Base-by-base conservation (phyloP, 2,329 filamentous ascomycete genomes). In the Niveomyces coronatus region DNA sequence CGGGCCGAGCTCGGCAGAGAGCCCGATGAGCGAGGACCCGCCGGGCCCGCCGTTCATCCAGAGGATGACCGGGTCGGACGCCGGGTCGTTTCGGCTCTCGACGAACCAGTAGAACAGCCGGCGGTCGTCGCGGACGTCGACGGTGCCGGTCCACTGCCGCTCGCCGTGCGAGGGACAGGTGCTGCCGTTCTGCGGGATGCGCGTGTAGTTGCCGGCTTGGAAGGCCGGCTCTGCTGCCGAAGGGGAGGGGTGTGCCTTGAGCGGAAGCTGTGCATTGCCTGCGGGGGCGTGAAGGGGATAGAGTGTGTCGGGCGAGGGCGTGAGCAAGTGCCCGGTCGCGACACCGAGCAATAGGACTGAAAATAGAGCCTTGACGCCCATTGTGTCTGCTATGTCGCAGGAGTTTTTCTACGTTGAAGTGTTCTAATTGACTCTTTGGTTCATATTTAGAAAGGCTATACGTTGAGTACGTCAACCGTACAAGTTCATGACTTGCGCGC, bases 11-110 rank as follows among this genome's bases (percentile, higher is more conserved):
- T 47, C 46, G 1, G 34, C 24, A 19, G 38, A 38, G 30, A 38
- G 35, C 8, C 35, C 40, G 13, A 35, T 35, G n/a, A 42, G 69
- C 40, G 86, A 94, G 13, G 85, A 94, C 69, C 87, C 94, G 53
- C 87, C 87, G 30, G 87, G 87, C 47, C 87, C 87, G 50, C 87
- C 87, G 51, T 94, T 94, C 54, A 94, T 70, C 71, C 86, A 88
- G 47, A 91, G 71, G 35, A 94, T 78, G 33, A 94, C 83, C 27
- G 86, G 86, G 59, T 94, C 87, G 53, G 85, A 93, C 73, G 86
- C 76, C 45, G 87, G 86, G 60, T 94, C 85, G 53, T 93, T 91
- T 53, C 87, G 81, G 40, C 86, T 94, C 64, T 94, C 87, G 51
- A 94, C 94, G 76, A 94, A 94, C 87, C 84, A 37, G 34, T 31